Evolutionary conservation across 2,329 filamentous ascomycete species (phyloP).

Genomic region (Phyllachora maydis): DNA sequence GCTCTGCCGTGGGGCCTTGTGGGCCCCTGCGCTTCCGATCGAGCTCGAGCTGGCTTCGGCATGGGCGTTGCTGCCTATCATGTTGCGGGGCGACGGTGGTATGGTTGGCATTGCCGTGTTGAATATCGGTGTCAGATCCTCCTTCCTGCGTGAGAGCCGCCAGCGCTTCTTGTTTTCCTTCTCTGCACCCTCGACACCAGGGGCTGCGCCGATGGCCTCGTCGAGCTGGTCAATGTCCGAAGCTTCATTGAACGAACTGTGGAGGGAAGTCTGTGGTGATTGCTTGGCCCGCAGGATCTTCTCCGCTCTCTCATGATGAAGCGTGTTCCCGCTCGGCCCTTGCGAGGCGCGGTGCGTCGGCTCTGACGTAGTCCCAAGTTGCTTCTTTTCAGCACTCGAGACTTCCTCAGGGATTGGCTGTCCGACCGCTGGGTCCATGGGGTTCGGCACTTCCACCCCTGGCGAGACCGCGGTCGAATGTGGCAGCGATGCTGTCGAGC

Average conservation of each 20-base stretch:
- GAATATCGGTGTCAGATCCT: constrained; percentile 32
- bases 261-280: constrained; percentile 59
- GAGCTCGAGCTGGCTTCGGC: constrained; percentile 49
- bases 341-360: constrained; percentile 25
- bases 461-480: constrained; percentile 25
- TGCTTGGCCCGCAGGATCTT: constrained; percentile 38
- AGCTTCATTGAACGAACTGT: constrained; percentile 60
- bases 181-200: constrained; percentile 11
- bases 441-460: constrained; percentile 20
- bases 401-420: constrained; percentile 4
- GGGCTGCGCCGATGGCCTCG: constrained; percentile 17
- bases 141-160: constrained; percentile 50
- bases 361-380: constrained; percentile 17
- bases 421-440: constrained; percentile 16
- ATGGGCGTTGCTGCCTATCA: constrained; percentile 38
- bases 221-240: constrained; percentile 63
- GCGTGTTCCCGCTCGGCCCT: constrained; percentile 13
- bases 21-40: constrained; percentile 39
- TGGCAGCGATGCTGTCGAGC: constrained; percentile 59
- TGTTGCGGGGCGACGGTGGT: constrained; percentile 21
- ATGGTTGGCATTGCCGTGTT: constrained; percentile 14
- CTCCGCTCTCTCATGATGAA: constrained; percentile 22
- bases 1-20: constrained; percentile 24
- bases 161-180: constrained; percentile 50
- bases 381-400: constrained; percentile 1